These are phyloP conservation scores for Lentinus polychrous DNA, from an alignment of 1,284 basidiomycete genomes.

Conservation along the genomic window DNA sequence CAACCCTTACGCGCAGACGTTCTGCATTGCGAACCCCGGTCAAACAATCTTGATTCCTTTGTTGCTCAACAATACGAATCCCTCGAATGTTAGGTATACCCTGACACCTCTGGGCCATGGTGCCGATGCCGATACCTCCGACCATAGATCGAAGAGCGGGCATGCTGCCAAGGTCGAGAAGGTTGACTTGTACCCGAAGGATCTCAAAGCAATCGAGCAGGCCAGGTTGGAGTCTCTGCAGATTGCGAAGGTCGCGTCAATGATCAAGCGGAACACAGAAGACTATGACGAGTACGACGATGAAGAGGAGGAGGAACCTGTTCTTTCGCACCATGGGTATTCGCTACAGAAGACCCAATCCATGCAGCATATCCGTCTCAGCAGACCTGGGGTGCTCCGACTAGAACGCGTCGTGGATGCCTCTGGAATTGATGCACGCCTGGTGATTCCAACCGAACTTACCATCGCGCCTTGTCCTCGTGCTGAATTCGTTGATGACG, in stretches of 20 bases:
- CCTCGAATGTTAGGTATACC: slow-evolving; percentile 69
- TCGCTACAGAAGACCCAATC: slow-evolving; percentile 65
- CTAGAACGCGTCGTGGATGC: slow-evolving; percentile 70
- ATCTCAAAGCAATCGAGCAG: slow-evolving; percentile 61
- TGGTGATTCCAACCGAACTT: slow-evolving; percentile 64
- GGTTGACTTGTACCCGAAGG: slow-evolving; percentile 53
- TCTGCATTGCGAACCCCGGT: slow-evolving; percentile 59
- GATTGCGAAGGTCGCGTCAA: slow-evolving; percentile 31
- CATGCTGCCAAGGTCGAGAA: slow-evolving; percentile 39
- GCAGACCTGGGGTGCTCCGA: slow-evolving; percentile 64
- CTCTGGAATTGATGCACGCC: slow-evolving; percentile 57
- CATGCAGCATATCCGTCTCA: slow-evolving; percentile 65
- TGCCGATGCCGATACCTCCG: slow-evolving; percentile 26
- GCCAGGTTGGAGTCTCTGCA: slow-evolving; percentile 46
- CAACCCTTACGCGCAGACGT: slow-evolving; percentile 63
- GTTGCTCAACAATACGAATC: slow-evolving; percentile 87
- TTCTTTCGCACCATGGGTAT: slow-evolving; percentile 13
- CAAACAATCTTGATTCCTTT: slow-evolving; percentile 66
- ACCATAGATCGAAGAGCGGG: slow-evolving; percentile 9
- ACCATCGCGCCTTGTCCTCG: slow-evolving; percentile 77
- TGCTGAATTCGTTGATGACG: slow-evolving; percentile 55
- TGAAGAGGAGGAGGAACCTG: slow-evolving; percentile 40
- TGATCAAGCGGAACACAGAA: slow-evolving; percentile 27
- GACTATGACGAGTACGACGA: slow-evolving; percentile 57
- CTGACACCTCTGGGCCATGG: slow-evolving; percentile 62